phyloP scores from a whole-genome alignment of 2,329 filamentous ascomycete genomes.

The Cercospora zeae-maydis region DNA sequence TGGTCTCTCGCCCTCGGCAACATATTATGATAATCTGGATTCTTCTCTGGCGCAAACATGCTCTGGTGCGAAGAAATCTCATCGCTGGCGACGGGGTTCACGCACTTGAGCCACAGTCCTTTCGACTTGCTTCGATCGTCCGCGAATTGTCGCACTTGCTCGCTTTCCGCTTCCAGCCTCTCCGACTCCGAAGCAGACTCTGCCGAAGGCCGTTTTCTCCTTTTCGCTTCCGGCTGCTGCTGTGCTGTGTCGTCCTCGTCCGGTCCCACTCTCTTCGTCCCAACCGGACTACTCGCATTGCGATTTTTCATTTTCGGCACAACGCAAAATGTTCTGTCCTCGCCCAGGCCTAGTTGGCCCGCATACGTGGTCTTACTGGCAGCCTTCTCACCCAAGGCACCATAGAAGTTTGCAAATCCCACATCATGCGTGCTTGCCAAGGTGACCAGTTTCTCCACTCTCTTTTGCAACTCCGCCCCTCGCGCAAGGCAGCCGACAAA shows the following conservation, averaged over 20 bases:
- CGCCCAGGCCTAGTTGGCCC: conserved; percentile 52
- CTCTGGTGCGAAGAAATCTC: conserved; percentile 78
- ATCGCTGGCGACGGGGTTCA: conserved; percentile 75
- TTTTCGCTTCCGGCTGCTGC: conserved; percentile 3
- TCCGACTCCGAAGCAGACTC: conserved; percentile 18
- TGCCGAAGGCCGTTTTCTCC: conserved; percentile 16
- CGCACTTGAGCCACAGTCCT: conserved; percentile 63
- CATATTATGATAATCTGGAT: conserved; percentile 68
- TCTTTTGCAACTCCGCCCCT: conserved; percentile 73
- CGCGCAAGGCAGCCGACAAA: conserved; percentile 87
- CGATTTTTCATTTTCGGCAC: conserved; percentile 50
- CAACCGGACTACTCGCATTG: conserved; percentile 22
- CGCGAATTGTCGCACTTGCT: conserved; percentile 36
- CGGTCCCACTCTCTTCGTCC: conserved; percentile 26
- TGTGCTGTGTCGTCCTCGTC: background rate
- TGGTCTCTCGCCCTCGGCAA: conserved; percentile 62
- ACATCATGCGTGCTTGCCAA: conserved; percentile 64
- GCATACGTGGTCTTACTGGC: conserved; percentile 49
- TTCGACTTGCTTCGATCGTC: conserved; percentile 34
- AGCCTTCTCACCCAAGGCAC: conserved; percentile 66
- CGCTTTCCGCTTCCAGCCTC: conserved; percentile 34
- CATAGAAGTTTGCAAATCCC: conserved; percentile 84
- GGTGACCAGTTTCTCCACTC: conserved; percentile 65
- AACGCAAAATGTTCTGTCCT: conserved; percentile 83
- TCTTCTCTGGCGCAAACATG: conserved; percentile 70